phyloP scores from a whole-genome alignment of 2,329 filamentous ascomycete species.

The Penicillium sclerotiorum region DNA sequence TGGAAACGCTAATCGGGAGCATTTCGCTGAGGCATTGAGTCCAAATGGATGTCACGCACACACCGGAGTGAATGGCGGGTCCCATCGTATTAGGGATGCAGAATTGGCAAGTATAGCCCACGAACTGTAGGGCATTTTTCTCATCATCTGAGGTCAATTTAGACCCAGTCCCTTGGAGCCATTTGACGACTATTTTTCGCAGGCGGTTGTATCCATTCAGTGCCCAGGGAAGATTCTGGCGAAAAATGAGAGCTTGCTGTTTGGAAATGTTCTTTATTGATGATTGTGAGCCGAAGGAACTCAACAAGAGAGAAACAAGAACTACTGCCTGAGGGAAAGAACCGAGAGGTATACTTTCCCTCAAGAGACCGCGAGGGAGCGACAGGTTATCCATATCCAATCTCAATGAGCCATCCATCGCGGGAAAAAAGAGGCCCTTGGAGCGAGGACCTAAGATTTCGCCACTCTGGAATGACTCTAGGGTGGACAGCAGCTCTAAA shows the following conservation, averaged over 20 bases:
- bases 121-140: conserved; percentile 29
- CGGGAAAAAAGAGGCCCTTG: conserved; percentile 29
- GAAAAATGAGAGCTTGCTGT: conserved; percentile 25
- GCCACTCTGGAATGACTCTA: conserved; percentile 38
- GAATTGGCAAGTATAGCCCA: conserved; percentile 26
- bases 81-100: conserved; percentile 24
- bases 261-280: conserved; percentile 13
- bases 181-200: conserved; percentile 33
- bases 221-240: conserved; percentile 38
- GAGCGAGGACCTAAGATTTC: conserved; percentile 8
- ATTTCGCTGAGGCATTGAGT: conserved; percentile 36
- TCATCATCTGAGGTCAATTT: conserved; percentile 20
- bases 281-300: conserved; percentile 28
- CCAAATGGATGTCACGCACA: conserved; percentile 31
- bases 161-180: conserved; percentile 26
- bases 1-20: conserved; percentile 26
- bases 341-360: conserved; percentile 29
- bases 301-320: conserved; percentile 33
- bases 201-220: conserved; percentile 38
- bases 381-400: conserved; percentile 35
- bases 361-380: conserved; percentile 33
- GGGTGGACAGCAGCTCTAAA: conserved; percentile 49
- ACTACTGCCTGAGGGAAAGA: conserved; percentile 29
- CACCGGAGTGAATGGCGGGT: conserved; percentile 25
- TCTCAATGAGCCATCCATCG: conserved; percentile 27